phyloP scores from a whole-genome alignment of 2,329 filamentous ascomycete genomes.

The Rutstroemia sydowiana region DNA sequence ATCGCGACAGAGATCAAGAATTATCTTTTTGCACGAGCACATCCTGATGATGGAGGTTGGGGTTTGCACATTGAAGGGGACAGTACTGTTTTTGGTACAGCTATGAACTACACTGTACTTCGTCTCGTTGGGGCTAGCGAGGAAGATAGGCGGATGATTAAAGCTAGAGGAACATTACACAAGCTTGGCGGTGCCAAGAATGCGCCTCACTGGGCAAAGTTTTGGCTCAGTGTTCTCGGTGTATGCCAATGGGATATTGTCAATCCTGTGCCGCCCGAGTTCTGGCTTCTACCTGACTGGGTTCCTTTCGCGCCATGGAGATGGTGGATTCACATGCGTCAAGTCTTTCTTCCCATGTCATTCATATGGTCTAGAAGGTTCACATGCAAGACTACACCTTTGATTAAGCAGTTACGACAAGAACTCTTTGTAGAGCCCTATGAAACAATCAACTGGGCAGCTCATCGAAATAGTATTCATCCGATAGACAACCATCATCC shows the following conservation, averaged over 20 bases:
- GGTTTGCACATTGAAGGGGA: constrained; percentile 91
- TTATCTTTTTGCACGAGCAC: constrained; percentile 73
- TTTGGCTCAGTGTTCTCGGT: constrained; percentile 82
- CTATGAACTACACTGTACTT: constrained; percentile 77
- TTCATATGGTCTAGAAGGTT: constrained; percentile 82
- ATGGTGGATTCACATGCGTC: constrained; percentile 98
- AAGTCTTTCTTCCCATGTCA: constrained; percentile 89
- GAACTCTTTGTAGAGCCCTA: constrained; percentile 80
- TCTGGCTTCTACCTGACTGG: constrained; percentile 92
- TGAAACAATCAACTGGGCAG: constrained; percentile 67
- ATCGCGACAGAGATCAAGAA: constrained; percentile 85
- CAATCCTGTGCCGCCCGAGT: constrained; percentile 86
- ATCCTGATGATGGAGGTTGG: constrained; percentile 92
- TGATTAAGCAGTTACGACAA: constrained; percentile 65
- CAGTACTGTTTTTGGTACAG: constrained; percentile 83
- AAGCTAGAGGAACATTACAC: constrained; percentile 75
- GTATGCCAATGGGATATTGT: constrained; percentile 85
- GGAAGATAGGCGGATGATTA: constrained; percentile 78
- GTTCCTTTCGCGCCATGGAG: constrained; percentile 82
- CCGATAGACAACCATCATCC: constrained; percentile 84
- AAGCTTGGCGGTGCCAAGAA: constrained; percentile 77
- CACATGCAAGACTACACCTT: constrained; percentile 65
- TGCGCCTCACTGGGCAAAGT: constrained; percentile 93
- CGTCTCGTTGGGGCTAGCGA: constrained; percentile 76
- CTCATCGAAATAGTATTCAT: constrained; percentile 76